These are phyloP conservation scores for Penicillium paxilli DNA, from an alignment of 495 filamentous ascomycete genomes.

Conservation along the genomic window DNA sequence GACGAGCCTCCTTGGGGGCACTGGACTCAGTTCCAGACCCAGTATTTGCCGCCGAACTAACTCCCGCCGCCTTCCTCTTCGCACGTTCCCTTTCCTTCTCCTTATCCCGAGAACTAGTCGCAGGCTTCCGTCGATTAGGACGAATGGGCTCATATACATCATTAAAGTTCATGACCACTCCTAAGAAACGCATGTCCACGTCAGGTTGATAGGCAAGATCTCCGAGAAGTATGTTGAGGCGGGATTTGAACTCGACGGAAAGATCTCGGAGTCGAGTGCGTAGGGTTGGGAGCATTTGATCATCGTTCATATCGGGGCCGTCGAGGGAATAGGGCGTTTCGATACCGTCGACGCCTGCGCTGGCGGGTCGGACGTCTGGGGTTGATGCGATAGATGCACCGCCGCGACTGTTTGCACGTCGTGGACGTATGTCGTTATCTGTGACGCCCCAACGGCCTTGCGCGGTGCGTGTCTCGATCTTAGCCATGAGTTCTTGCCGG, in stretches of 20 bases:
- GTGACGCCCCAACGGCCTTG: constrained; percentile 63
- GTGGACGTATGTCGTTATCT: constrained; percentile 49
- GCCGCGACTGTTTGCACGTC: constrained; percentile 23
- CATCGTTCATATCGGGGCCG: constrained; percentile 46
- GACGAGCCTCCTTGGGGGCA: constrained; percentile 12
- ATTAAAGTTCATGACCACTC: constrained; percentile 98
- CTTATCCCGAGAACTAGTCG: constrained; percentile 33
- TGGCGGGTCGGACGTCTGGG: constrained; percentile 27
- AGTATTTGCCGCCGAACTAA: constrained; percentile 8
- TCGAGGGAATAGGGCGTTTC: constrained; percentile 35
- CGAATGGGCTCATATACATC: constrained; percentile 79
- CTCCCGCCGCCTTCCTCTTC: constrained; percentile 26
- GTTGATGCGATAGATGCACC: constrained; percentile 30
- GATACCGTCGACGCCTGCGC: constrained; percentile 28
- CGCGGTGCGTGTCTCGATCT: constrained; percentile 63
- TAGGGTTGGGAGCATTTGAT: constrained; percentile 73
- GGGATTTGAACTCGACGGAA: constrained; percentile 68
- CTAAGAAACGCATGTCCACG: constrained; percentile 92
- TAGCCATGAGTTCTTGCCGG: constrained; percentile 78
- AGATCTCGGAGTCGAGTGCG: constrained; percentile 69
- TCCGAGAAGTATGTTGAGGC: constrained; percentile 78
- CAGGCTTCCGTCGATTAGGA: constrained; percentile 48
- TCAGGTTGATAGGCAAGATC: constrained; percentile 93
- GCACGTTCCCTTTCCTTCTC: constrained; percentile 32
- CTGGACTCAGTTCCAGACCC: constrained; percentile 18